Percentiles rank a stretch among this genome's conserved stretches.
Evolutionary conservation across 331 rosid species (phyloP).

Genomic region (Arachis monticola): DNA sequence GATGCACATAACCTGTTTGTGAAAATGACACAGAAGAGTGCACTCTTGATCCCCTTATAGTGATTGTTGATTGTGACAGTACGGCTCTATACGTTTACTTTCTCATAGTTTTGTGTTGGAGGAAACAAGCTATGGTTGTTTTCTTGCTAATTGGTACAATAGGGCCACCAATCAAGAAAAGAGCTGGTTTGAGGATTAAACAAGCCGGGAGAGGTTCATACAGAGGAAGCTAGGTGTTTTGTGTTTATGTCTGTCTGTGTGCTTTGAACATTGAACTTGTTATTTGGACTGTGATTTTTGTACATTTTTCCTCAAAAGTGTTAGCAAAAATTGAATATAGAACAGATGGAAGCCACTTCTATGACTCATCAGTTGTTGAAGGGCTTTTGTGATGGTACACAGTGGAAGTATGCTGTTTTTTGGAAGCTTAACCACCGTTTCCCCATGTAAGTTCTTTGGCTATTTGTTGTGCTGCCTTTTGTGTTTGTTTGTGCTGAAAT

Average conservation of each 20-base stretch:
- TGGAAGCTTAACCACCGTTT: slow-evolving; percentile 78
- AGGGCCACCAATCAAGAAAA: slow-evolving; percentile 72
- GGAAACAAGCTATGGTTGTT: slow-evolving; percentile 56
- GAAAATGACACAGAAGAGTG: slow-evolving; percentile 34
- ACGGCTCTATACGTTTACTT: slow-evolving; percentile 47
- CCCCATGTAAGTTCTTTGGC: slow-evolving; percentile 61
- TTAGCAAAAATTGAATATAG: slow-evolving; percentile 17
- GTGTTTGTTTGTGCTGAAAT: neutral
- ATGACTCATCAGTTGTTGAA: slow-evolving; percentile 62
- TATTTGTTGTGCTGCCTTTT: slow-evolving; percentile 22
- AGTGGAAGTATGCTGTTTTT: slow-evolving; percentile 85
- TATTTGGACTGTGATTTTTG: slow-evolving; percentile 33
- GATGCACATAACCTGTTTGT: slow-evolving; percentile 12
- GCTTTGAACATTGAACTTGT: slow-evolving; percentile 17
- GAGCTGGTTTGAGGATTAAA: slow-evolving; percentile 80
- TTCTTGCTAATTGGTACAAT: slow-evolving; percentile 56
- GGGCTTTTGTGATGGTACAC: slow-evolving; percentile 67
- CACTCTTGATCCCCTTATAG: slow-evolving; percentile 23
- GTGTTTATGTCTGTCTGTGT: slow-evolving; percentile 3
- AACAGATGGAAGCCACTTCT: slow-evolving; percentile 62
- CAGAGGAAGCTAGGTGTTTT: slow-evolving; percentile 72
- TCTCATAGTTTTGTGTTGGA: slow-evolving; percentile 48
- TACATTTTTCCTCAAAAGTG: slow-evolving; percentile 35
- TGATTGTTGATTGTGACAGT: slow-evolving; percentile 43
- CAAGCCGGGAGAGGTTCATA: slow-evolving; percentile 98